Base-by-base conservation (phyloP, 2,329 filamentous ascomycete species). In the Aschersonia sp. region DNA sequence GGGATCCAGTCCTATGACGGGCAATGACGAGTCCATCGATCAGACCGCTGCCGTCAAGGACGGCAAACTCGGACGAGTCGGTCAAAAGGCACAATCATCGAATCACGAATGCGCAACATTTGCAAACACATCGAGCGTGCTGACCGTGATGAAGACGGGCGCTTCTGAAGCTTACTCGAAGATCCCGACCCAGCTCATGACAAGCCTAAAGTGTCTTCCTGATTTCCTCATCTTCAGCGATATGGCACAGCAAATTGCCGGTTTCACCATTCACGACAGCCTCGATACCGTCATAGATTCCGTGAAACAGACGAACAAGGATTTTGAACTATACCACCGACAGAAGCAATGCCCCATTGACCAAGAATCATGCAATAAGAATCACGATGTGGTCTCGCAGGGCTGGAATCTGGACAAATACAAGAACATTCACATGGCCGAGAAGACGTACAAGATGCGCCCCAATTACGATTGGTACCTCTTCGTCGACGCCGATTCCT, bases 371-470 rank as follows among this genome's bases (percentile, higher is more conserved):
- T 71, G 73, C 53, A 66, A 66, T 50, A 63, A 60, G 57, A 35
- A 51, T 48, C 48, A 53, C 47, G 48, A 59, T 45, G 48, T 49
- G 5, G 51, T 50, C 48, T 48, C 55, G 51, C 61, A 67, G 29
- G 67, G 66, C 1, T 80, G 75, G 77, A 66, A 63, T 20, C 59
- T 80, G 40, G 77, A 80, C 63, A 79, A 78, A 61, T 80, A 77
- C 64, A 80, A 80, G 60, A 78, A 77, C 57, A 64, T 78, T 44
- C 75, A 78, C 56, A 77, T 79, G 57, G 70, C 75, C 9, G 70
- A 77, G 59, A 74, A 76, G 60, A 60, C 72, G 0, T 78, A 70
- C 54, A 55, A 60, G 30, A 59, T 72, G 59, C 67, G 70, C 6
- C 75, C 75, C 7, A 56, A 66, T 49, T 70, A 70, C 49, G 72